These are phyloP conservation scores for Claviceps sp. DNA, from an alignment of 2,329 filamentous ascomycete species.

Conservation along the genomic window DNA sequence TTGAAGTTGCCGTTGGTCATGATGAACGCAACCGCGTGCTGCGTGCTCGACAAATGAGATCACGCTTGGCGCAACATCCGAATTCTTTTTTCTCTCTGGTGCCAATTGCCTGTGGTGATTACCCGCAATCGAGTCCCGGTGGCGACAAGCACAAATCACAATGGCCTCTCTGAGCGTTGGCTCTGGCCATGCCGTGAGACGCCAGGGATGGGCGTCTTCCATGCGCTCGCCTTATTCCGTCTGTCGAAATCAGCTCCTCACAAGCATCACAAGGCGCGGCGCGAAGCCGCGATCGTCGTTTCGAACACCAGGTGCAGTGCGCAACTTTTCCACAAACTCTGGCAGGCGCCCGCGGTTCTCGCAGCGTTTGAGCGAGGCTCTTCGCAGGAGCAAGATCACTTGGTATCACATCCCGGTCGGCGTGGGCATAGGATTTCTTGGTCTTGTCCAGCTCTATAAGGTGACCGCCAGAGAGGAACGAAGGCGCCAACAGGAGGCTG, in stretches of 20 bases:
- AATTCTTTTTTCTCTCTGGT: no score
- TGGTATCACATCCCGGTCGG: slow-evolving; percentile 89
- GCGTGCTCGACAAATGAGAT: background rate
- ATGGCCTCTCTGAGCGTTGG: slow-evolving; percentile 23
- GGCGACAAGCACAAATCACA: slow-evolving; percentile 4
- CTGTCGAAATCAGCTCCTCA: slow-evolving; percentile 10
- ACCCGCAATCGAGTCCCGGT: no score
- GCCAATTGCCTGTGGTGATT: no score
- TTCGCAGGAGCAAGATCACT: slow-evolving; percentile 47
- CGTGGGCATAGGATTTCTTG: slow-evolving; percentile 73
- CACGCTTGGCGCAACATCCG: no score
- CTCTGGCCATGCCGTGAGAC: slow-evolving; percentile 19
- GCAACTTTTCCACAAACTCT: slow-evolving; percentile 22
- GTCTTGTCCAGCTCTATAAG: slow-evolving; percentile 72
- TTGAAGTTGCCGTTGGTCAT: background rate
- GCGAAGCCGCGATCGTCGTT: slow-evolving; percentile 12
- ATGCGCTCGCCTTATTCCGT: slow-evolving; percentile 17
- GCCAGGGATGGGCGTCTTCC: slow-evolving; percentile 18
- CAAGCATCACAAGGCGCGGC: background rate
- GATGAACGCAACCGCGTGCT: background rate
- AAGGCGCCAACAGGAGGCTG: slow-evolving; percentile 30
- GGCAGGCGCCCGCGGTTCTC: slow-evolving; percentile 36
- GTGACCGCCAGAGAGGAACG: slow-evolving; percentile 45
- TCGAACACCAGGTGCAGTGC: slow-evolving; percentile 13
- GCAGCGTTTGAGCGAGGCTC: slow-evolving; percentile 35